A percentile compares a stretch with the other conserved stretches of the same genome.
phyloP scores from a whole-genome alignment of 75 land plant genomes.

The Sequoia sempervirens region DNA sequence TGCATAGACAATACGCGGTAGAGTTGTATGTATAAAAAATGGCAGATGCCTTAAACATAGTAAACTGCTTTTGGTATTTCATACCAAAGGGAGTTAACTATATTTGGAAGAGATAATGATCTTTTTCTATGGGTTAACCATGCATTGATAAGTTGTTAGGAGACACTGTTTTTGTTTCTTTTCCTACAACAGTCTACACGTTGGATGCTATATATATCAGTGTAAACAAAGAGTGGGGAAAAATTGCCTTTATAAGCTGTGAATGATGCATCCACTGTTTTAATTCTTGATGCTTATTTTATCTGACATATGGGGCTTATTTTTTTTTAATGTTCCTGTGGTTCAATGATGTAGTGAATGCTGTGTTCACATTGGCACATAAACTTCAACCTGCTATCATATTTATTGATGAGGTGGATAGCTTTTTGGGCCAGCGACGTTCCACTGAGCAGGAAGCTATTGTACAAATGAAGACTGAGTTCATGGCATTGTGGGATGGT shows the following conservation, averaged over 20 bases:
- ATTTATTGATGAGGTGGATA: constrained; percentile 98
- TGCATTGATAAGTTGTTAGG: too few relatives aligned
- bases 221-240: not conserved
- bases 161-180: too few relatives aligned
- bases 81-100: too few relatives aligned
- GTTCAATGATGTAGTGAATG: constrained; percentile 64
- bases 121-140: too few relatives aligned
- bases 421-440: constrained; percentile 94
- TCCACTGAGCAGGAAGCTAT: constrained; percentile 80
- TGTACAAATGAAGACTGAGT: constrained; percentile 96
- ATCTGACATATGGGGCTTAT: not conserved
- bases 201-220: not conserved
- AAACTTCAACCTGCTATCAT: constrained; percentile 98
- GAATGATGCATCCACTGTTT: not conserved
- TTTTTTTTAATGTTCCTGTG: not conserved
- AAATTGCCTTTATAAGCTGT: not conserved
- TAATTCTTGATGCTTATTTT: not conserved
- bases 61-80: too few relatives aligned
- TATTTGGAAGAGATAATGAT: too few relatives aligned
- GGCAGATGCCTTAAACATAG: too few relatives aligned
- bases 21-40: too few relatives aligned
- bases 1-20: too few relatives aligned
- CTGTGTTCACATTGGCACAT: constrained; percentile 86
- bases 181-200: too few relatives aligned
- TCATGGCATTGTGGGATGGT: constrained; percentile 99